Evolutionary conservation across 441 rosid species (phyloP), one percentile per base, ranked within the genome.

Genomic region (Corymbia citriodora): DNA sequence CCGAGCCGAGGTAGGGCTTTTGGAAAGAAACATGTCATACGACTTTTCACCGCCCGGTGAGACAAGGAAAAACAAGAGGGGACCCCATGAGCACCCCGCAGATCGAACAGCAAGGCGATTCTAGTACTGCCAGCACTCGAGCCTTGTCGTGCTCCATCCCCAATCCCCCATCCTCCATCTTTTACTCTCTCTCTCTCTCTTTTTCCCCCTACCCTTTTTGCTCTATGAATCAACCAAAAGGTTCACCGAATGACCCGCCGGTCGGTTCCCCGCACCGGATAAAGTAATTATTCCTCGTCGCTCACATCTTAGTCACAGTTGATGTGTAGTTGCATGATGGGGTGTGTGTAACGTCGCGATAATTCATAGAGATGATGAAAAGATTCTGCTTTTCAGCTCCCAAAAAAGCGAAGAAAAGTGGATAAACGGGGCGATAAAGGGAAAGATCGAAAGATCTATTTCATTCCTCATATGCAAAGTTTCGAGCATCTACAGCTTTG

Each of bases 401-500:
- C 7, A 40, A 36, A 33, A 49, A 45, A 72, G 82, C 82, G 8
- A 45, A 31, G 48, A 29, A 52, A 57, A 36, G 49, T 72, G 82
- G 82, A 72, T 19, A 23, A 23, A 72, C 45, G 49, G 6, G 49
- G 82, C 19, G 82, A 49, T 10, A 5, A 10, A 36, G 21, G 49
- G 48, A 74, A 87, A 74, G 89, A 91, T 72, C 29, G 17, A 65
- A 65, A 53, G 88, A 68, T 53, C 72, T 91, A 40, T 92, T 90
- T 91, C 90, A 89, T 92, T 92, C 89, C 70, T 91, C 72, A 90
- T 85, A 89, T 87, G 70, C 40, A 52, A 52, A 90, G 90, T 87
- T 92, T 91, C 61, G 88, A 65, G 59, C 88, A 91, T 89, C 87
- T 89, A 90, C 88, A 92, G 36, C 87, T 86, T 90, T 88, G 90